A percentile compares a stretch with the other conserved stretches of the same genome.
Conservation (phyloP, 176 grass and related monocot genomes). For the Lolium perenne region DNA sequence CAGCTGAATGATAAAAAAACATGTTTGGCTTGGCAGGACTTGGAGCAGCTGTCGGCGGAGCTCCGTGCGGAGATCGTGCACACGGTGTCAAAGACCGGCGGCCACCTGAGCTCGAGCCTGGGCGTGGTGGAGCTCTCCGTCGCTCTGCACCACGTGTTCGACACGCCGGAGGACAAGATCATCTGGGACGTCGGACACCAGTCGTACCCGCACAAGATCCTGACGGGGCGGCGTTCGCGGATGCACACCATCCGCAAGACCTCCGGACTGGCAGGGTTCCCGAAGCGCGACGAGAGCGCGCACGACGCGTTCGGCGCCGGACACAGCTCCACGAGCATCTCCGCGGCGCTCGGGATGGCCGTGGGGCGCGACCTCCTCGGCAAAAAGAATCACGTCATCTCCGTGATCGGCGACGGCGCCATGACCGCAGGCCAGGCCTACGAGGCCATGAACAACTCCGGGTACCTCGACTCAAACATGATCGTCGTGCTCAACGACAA, state of each 20-base stretch:
- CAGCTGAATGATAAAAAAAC: background rate
- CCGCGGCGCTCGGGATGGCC: slow-evolving; percentile 93
- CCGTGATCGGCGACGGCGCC: slow-evolving; percentile 94
- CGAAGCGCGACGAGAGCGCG: slow-evolving; percentile 92
- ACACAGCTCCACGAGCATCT: slow-evolving; percentile 96
- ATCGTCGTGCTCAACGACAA: slow-evolving; percentile 96
- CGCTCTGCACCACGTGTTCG: slow-evolving; percentile 90
- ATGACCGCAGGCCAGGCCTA: slow-evolving; percentile 98
- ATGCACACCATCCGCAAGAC: slow-evolving; percentile 94
- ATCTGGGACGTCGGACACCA: slow-evolving; percentile 99
- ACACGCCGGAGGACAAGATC: slow-evolving; percentile 89
- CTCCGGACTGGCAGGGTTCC: slow-evolving; percentile 90
- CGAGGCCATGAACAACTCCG: slow-evolving; percentile 97
- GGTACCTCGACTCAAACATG: slow-evolving; percentile 86
- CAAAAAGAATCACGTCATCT: slow-evolving; percentile 79
- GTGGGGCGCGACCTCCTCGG: slow-evolving; percentile 80
- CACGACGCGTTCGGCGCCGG: slow-evolving; percentile 93
- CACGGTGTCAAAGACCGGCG: slow-evolving; percentile 71
- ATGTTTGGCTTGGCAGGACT: slow-evolving; percentile 49
- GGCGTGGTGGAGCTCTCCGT: slow-evolving; percentile 90
- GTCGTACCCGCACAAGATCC: slow-evolving; percentile 95
- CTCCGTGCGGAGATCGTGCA: slow-evolving; percentile 80
- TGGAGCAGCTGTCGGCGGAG: slow-evolving; percentile 91
- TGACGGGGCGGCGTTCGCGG: slow-evolving; percentile 80
- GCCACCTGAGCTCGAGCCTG: slow-evolving; percentile 82